These are phyloP conservation scores for rapeseed (Brassica napus) DNA, from an alignment of 345 rosid genomes.

Conservation along the genomic window DNA sequence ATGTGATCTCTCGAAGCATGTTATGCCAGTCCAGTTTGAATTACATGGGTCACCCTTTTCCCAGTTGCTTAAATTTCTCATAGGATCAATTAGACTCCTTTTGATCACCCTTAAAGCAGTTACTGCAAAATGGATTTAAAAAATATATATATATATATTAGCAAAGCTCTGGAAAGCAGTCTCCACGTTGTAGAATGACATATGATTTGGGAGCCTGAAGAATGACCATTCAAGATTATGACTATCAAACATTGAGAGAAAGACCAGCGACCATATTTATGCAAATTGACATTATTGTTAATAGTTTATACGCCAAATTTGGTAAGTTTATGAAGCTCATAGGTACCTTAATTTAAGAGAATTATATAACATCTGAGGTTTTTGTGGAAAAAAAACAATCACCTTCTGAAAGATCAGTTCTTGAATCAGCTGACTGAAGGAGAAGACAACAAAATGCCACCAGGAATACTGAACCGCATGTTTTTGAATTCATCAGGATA, in stretches of 20 bases:
- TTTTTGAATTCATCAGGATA: conserved; percentile 27
- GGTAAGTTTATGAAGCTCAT: neutral
- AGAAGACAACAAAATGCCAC: conserved; percentile 41
- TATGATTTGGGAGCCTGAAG: conserved; percentile 8
- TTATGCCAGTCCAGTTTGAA: conserved; percentile 73
- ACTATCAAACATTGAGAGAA: too few relatives aligned
- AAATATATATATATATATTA: neutral
- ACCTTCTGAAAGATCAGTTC: conserved; percentile 69
- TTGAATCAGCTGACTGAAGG: conserved; percentile 39
- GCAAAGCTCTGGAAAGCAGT: neutral
- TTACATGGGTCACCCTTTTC: conserved; percentile 75
- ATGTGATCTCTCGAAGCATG: conserved; percentile 41
- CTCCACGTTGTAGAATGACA: neutral
- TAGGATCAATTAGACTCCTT: conserved; percentile 55
- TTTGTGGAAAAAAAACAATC: conserved; percentile 1
- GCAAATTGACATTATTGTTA: neutral
- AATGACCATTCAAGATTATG: conserved; percentile 7
- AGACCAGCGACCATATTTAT: too few relatives aligned
- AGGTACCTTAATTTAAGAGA: neutral
- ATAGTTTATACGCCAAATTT: neutral
- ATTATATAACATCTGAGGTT: neutral
- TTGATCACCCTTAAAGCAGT: conserved; percentile 54
- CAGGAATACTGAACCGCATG: conserved; percentile 36
- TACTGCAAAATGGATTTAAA: conserved; percentile 49
- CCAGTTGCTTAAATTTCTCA: conserved; percentile 62